Evolutionary conservation across 2,329 filamentous ascomycete species (phyloP), one percentile per base, ranked within the genome.

Genomic region (Aspergillus neotritici): DNA sequence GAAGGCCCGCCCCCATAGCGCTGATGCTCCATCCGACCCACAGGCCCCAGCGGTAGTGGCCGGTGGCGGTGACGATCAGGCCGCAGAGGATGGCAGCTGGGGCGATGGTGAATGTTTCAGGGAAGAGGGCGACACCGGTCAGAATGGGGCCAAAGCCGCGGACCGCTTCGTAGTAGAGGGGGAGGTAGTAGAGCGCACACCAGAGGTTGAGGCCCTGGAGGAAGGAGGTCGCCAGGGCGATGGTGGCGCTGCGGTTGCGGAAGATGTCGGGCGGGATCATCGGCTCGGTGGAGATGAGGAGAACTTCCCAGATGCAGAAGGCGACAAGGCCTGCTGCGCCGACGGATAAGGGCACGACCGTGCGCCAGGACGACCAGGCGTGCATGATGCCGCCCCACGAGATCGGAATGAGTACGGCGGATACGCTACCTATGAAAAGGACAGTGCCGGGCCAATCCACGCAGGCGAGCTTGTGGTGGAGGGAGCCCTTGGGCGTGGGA

Each of bases 61-160:
- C 80, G 2, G 74, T 79, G 28, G 70, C 68, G 9, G 73, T 71
- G 35, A 80, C 76, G 2, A 59, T 21, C 12, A 61, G 25, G 10
- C 60, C 62, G 10, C 78, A 73, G 1, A 76, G 52, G 13, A 81
- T 67, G 5, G 77, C 76, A 34, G 76, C 73, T 0, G 82, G 80
- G 0, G 79, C 79, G 8, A 85, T 75, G 3, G 80, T 82, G 50
- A 83, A 75, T 0, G 76, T 76, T 47, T 78, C 70, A 0, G 79
- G 79, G 37, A 83, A 74, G 29, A 76, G 58, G n/a, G 75, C 77
- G 0, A 83, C 70, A n/a, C 78, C 78, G 0, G 76, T 65, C 15
- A 74, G 65, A 40, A 80, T 69, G 1, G 78, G 72, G 1, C 63
- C 66, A 55, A 75, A 77, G 13, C 69, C 68, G 49, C 77, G 73